phyloP scores from a whole-genome alignment of 768 basidiomycete genomes.

The Suillus placidus region DNA sequence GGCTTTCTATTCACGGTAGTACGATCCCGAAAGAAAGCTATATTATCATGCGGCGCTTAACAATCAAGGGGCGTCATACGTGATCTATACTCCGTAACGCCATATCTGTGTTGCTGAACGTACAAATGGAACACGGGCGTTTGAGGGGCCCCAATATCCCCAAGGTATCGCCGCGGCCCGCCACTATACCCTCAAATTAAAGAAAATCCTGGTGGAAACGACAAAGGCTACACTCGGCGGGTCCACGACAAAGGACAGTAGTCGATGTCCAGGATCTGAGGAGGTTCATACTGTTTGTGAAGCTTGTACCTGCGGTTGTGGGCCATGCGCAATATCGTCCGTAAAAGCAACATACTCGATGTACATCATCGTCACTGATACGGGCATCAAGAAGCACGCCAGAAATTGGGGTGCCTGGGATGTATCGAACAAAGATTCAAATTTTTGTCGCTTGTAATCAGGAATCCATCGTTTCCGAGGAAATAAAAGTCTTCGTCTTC shows the following conservation, averaged over 20 bases:
- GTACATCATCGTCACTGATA: not conserved
- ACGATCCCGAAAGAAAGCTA: too few species aligned
- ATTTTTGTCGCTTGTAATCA: not conserved
- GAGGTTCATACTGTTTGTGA: not conserved
- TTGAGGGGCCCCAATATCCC: not conserved
- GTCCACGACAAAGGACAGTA: not conserved
- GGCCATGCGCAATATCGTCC: not conserved
- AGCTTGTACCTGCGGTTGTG: not conserved
- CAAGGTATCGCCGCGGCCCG: conserved; percentile 1
- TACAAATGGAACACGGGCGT: not conserved
- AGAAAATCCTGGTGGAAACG: not conserved
- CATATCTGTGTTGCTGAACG: not conserved
- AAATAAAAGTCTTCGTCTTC: not conserved
- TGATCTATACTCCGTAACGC: not conserved
- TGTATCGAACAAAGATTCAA: not conserved
- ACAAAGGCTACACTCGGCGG: not conserved
- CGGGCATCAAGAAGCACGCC: not conserved
- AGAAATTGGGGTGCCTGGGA: not conserved
- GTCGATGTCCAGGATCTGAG: not conserved
- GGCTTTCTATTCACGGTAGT: too few species aligned
- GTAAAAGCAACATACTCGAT: not conserved
- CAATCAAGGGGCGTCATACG: not conserved
- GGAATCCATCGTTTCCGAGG: conserved; percentile 2
- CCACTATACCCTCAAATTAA: not conserved
- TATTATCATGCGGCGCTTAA: not conserved